Base-by-base conservation (phyloP, 148 eudicot species). In the Cornus kousa region DNA sequence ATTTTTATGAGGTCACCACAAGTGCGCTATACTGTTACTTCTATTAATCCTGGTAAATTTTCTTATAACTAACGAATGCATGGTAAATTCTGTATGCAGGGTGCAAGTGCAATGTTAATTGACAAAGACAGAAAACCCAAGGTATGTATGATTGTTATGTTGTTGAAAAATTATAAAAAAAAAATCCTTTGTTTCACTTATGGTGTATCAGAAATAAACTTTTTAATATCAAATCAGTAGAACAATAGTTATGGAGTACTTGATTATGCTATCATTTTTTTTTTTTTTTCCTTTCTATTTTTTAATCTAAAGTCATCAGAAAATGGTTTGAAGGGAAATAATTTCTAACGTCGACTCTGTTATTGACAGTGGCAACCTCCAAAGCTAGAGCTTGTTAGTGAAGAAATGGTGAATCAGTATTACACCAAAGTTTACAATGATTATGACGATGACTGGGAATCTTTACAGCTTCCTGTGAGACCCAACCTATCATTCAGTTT, bases 71-170 rank as follows among this genome's bases (percentile, higher is more conserved):
- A 37, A 24, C 17, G 1, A 24, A 46, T 33, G 11, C 17, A 20
- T 24, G 7, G 28, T 32, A 73, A 62, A 22, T 9, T 57, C 6
- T 22, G 31, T 16, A 22, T 62, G 70, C 81, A 86, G 86, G 88
- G 88, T 76, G 13, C 80, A 50, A 86, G 86, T 72, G 86, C 88
- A 50, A 46, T 80, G 77, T 70, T 83, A 40, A 12, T 83, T 22
- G 82, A 83, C 67, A 86, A 86, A 67, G 86, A 83, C 70, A 83
- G 78, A 46, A 83, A 80, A 10, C 88, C 88, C 12, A 78, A 83
- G 86, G 88, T 86, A 50, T 10, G 33, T 20, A 19, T 4, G 28
- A 28, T 28, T 28, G 28, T 28, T 28, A 28, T 28, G 28, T 28
- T 28, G 28, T 28, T 28, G 28, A 28, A 28, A 28, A 28, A 28